Conservation (phyloP, 2,329 filamentous ascomycete species). For the Fusarium albosuccineum region DNA sequence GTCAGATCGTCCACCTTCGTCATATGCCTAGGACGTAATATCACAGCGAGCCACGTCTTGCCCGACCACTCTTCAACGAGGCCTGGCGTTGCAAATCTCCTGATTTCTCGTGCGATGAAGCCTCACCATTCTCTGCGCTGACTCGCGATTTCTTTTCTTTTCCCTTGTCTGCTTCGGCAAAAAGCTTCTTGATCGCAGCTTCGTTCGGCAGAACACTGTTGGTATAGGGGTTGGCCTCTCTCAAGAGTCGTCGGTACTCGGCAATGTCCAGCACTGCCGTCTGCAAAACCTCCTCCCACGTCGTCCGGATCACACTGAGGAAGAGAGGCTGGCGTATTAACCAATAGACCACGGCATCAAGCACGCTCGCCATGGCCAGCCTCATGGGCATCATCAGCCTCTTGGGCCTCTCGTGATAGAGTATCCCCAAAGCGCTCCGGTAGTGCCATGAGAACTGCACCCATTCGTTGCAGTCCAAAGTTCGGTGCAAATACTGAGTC, state of each 20-base stretch:
- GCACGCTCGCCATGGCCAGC: constrained; percentile 48
- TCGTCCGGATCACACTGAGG: constrained; percentile 41
- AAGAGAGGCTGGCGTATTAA: constrained; percentile 44
- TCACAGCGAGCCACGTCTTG: constrained; percentile 38
- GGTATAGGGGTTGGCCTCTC: constrained; percentile 15
- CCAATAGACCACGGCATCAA: constrained; percentile 48
- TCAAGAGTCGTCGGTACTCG: constrained; percentile 41
- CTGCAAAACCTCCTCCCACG: constrained; percentile 44
- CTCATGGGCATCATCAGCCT: constrained; percentile 50
- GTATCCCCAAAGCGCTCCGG: constrained; percentile 47
- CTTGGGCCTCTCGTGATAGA: constrained; percentile 41
- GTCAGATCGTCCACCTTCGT: neutral
- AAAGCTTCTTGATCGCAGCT: constrained; percentile 36
- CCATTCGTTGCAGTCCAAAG: constrained; percentile 38
- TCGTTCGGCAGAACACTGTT: constrained; percentile 36
- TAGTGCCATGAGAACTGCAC: constrained; percentile 45
- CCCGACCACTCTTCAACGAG: constrained; percentile 8
- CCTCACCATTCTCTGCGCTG: neutral
- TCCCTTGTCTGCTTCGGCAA: constrained; percentile 23
- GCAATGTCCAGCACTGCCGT: constrained; percentile 46
- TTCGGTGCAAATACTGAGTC: constrained; percentile 21
- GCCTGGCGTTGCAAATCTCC: neutral
- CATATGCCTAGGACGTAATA: constrained; percentile 1
- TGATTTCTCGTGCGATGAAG: neutral
- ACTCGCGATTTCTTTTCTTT: neutral